A percentile compares a stretch with the other conserved stretches of the same genome.
Evolutionary conservation across 163 green algal genomes (phyloP).

Genomic region (Scenedesmus sp.): DNA sequence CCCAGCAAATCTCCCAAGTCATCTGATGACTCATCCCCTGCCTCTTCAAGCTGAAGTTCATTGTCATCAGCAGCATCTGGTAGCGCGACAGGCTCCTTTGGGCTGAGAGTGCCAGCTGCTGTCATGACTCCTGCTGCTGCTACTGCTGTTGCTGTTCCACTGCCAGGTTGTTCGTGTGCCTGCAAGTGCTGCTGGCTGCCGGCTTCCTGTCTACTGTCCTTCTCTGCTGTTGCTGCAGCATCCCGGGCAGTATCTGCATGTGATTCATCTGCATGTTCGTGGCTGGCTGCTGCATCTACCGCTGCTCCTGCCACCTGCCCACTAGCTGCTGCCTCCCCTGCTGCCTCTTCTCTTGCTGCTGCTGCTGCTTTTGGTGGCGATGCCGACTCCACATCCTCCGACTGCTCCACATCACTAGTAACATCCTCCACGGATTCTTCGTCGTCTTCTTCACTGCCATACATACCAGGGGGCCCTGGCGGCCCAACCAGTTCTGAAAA

Average conservation of each 20-base stretch:
- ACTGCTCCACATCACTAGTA: neutral
- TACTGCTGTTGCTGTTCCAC: neutral
- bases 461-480: neutral
- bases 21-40: neutral
- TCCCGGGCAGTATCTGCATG: neutral
- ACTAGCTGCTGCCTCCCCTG: neutral
- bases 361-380: neutral
- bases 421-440: neutral
- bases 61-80: neutral
- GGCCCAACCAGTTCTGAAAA: constrained; percentile 55
- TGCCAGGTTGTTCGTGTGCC: neutral
- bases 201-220: neutral
- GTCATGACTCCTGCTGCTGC: neutral
- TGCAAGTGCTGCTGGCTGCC: neutral
- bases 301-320: neutral
- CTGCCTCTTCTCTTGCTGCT: neutral
- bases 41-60: neutral
- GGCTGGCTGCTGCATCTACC: neutral
- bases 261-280: neutral
- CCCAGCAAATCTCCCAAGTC: neutral
- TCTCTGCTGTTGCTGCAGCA: neutral
- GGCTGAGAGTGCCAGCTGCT: neutral
- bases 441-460: constrained; percentile 28
- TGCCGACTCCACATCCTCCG: neutral
- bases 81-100: neutral